Evolutionary conservation across 2,329 filamentous ascomycete genomes (phyloP), one percentile per base, ranked within the genome.

Genomic region (Fusarium scirpi): DNA sequence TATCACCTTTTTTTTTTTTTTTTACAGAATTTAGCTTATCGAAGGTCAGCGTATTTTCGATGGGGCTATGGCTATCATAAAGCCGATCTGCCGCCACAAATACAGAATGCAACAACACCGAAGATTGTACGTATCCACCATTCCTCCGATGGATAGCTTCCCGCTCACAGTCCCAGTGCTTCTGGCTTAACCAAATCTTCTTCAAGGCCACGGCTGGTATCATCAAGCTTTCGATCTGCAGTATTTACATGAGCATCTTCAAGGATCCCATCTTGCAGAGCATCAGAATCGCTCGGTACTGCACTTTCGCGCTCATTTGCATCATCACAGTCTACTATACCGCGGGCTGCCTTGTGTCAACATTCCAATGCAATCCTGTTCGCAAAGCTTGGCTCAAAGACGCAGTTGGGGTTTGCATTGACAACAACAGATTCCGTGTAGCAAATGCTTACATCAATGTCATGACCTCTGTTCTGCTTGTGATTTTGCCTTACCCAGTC

Each of bases 51-150:
- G 6, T 60, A 60, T 4, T 60, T 60, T 4, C 25, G 58, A 47
- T 60, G 41, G 58, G 58, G 52, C 2, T 60, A 57, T 18, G 58
- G 58, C 1, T 57, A 60, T 46, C 52, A 57, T 34, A 61, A 61
- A 43, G 43, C n/a, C 38, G 58, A 58, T 48, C 53, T 61, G 0
- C 58, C 58, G 0, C 52, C 58, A 2, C 27, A 43, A 8, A 29
- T 58, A 4, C 32, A 20, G 22, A 43, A 27, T 10, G 58, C 58
- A 5, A 3, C 18, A 1, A 58, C 53, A 10, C 53, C 53, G 0
- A 61, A 58, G 4, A 48, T 61, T 43, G 41, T 61, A 48, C 4
- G 40, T 47, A 10, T 29, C 9, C 2, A 18, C 8, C 13, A 3
- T 8, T 6, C 3, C 6, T 5, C 10, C 10, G 6, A 18, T 11